Evolutionary conservation across 306 rosid genomes (phyloP).

Genomic region (Trifolium pratense): DNA sequence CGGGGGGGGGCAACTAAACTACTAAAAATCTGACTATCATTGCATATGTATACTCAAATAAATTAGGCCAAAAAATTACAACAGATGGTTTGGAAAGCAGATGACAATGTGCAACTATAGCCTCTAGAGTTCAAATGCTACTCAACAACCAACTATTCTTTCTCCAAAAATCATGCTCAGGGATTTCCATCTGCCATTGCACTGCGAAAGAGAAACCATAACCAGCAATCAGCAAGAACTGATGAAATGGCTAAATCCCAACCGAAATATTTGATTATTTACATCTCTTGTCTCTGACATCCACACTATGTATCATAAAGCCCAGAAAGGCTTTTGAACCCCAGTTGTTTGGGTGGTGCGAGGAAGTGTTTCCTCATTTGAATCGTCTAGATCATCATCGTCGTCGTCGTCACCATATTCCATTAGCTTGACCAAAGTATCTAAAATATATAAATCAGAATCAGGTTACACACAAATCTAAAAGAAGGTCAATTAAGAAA

Average conservation of each 20-base stretch:
- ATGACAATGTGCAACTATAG: slow-evolving; percentile 26
- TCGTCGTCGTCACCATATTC: slow-evolving; percentile 98
- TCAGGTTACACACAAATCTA: slow-evolving; percentile 15
- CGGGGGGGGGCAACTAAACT: slow-evolving; percentile 22
- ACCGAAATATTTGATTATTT: slow-evolving; percentile 24
- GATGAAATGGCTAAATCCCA: slow-evolving; percentile 27
- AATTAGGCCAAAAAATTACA: slow-evolving; percentile 37
- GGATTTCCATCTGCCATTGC: slow-evolving; percentile 15
- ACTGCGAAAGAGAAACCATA: slow-evolving; percentile 9
- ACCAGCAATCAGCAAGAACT: slow-evolving; percentile 32
- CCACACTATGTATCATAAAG: slow-evolving; percentile 54
- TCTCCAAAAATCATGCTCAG: slow-evolving; percentile 32
- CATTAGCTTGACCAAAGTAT: slow-evolving; percentile 87
- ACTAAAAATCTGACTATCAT: slow-evolving; percentile 21
- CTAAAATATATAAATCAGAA: slow-evolving; percentile 51
- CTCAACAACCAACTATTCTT: slow-evolving; percentile 28
- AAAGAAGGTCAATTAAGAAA: slow-evolving; percentile 21
- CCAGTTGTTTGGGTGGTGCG: slow-evolving; percentile 40
- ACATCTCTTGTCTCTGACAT: slow-evolving; percentile 37
- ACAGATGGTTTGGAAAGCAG: slow-evolving; percentile 19
- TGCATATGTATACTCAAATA: slow-evolving; percentile 39
- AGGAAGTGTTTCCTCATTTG: slow-evolving; percentile 51
- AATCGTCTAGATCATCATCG: slow-evolving; percentile 75
- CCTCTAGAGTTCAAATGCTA: slow-evolving; percentile 27
- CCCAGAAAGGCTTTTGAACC: slow-evolving; percentile 89